Evolutionary conservation across 2,329 filamentous ascomycete species (phyloP), one percentile per base, ranked within the genome.

Genomic region (Sordariomycetes sp.): DNA sequence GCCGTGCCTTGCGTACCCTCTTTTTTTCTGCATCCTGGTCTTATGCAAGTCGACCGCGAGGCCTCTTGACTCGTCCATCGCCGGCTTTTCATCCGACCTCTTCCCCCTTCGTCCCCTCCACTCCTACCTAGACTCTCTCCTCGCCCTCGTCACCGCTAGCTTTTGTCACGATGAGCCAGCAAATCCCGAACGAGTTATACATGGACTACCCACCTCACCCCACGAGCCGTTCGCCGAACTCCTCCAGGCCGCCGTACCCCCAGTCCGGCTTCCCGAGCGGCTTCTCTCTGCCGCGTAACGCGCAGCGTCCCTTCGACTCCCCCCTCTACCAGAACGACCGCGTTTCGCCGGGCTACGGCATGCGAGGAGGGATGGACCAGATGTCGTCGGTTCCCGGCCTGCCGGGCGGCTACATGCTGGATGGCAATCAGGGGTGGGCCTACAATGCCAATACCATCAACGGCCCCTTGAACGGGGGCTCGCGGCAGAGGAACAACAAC

Each of bases 341-440:
- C 77, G 34, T 55, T 34, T 72, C 85, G 77, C 70, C 77, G 77
- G 64, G 78, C 78, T 75, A 74, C 65, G 82, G 79, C 59, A 76
- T 76, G 57, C 87, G 89, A 62, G 46, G 43, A 1, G 80, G 78
- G 59, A 79, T 82, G 65, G 81, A 77, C 59, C 70, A 70, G 65
- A 72, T 79, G 69, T 64, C 71, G 63, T 64, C 69, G 48, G 60
- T 64, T 63, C 67, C 67, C 40, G 66, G 71, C 59, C 68, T 79
- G 34, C 28, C 59, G 6, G 68, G 68, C 22, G 71, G 70, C 35
- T 81, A 80, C 60, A 77, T 81, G 74, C 66, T 80, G 58, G 77
- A 92, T 64, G 89, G 91, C 67, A 83, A 85, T 68, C 87, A 90
- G 67, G 54, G 55, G 11, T 96, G 91, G 91, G 89, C 86, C 69